Evolutionary conservation across 1,139 yeast genomes (phyloP).

Genomic region (Candida sp.): DNA sequence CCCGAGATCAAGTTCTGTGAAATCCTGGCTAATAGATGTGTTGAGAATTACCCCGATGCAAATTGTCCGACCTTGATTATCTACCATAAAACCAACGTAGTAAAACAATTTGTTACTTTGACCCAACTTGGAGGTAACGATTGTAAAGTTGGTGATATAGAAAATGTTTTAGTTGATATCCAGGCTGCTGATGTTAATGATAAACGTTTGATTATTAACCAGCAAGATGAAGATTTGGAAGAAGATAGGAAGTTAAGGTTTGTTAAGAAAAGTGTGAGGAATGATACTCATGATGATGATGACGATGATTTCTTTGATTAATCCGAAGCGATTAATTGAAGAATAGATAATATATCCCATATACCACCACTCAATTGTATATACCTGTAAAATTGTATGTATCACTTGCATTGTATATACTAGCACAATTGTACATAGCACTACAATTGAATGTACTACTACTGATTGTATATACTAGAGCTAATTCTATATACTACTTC

Average conservation of each 20-base stretch:
- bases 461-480: too few relatives aligned
- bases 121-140: constrained; percentile 83
- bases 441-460: too few relatives aligned
- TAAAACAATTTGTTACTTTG: constrained; percentile 76
- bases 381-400: too few relatives aligned
- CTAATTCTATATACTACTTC: too few relatives aligned
- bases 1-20: constrained; percentile 91
- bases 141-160: constrained; percentile 65
- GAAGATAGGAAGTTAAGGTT: constrained; percentile 51
- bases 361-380: too few relatives aligned
- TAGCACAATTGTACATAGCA: too few relatives aligned
- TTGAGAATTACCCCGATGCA: constrained; percentile 84
- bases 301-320: constrained; percentile 46
- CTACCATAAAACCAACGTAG: constrained; percentile 71
- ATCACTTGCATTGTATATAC: too few relatives aligned
- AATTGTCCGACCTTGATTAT: constrained; percentile 90
- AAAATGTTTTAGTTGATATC: constrained; percentile 59
- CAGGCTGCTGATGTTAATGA: constrained; percentile 67
- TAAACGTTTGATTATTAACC: constrained; percentile 60
- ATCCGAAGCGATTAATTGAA: too few relatives aligned
- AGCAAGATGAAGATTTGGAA: constrained; percentile 47
- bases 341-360: too few relatives aligned
- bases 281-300: constrained; percentile 27
- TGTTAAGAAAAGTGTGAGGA: constrained; percentile 51
- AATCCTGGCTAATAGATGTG: constrained; percentile 83